Conservation (phyloP, 371 early-diverging fungal genomes). For the Mortierella sp. region DNA sequence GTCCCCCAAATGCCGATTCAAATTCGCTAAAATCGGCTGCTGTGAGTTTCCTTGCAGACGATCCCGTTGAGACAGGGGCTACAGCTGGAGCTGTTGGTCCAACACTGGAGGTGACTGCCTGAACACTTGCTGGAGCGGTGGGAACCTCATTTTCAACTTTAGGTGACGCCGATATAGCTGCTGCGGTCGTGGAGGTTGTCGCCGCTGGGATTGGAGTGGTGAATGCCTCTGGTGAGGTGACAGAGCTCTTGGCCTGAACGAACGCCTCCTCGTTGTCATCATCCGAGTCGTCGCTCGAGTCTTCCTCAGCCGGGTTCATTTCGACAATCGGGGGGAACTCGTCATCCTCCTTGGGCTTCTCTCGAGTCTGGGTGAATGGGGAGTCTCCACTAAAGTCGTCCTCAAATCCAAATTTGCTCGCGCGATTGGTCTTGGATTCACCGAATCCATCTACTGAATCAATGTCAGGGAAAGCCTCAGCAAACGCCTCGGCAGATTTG, state of each 20-base stretch:
- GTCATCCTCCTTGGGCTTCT: constrained; percentile 26
- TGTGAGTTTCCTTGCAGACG: constrained; percentile 37
- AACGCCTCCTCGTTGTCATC: constrained; percentile 40
- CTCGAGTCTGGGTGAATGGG: constrained; percentile 13
- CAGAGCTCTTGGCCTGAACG: constrained; percentile 41
- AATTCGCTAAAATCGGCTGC: constrained; percentile 46
- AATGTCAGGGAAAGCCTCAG: constrained; percentile 51
- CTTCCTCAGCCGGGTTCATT: constrained; percentile 28
- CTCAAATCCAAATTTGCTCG: constrained; percentile 52
- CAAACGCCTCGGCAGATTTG: constrained; percentile 44
- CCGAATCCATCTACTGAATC: constrained; percentile 21
- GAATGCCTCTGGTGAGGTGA: constrained; percentile 57
- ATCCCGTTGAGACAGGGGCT: constrained; percentile 24
- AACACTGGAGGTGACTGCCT: background rate
- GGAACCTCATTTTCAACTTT: constrained; percentile 5
- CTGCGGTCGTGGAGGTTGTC: background rate
- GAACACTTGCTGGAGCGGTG: background rate
- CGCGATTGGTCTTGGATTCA: constrained; percentile 25
- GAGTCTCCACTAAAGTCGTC: constrained; percentile 39
- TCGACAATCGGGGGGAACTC: constrained; percentile 55
- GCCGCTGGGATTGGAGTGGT: background rate
- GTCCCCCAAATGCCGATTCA: constrained; percentile 30
- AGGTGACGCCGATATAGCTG: background rate
- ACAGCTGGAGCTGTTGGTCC: constrained; percentile 4
- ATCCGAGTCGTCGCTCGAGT: constrained; percentile 44